These are phyloP conservation scores for Tetrapisispora pingtungensis DNA, from an alignment of 805 yeast genomes.

Conservation along the genomic window DNA sequence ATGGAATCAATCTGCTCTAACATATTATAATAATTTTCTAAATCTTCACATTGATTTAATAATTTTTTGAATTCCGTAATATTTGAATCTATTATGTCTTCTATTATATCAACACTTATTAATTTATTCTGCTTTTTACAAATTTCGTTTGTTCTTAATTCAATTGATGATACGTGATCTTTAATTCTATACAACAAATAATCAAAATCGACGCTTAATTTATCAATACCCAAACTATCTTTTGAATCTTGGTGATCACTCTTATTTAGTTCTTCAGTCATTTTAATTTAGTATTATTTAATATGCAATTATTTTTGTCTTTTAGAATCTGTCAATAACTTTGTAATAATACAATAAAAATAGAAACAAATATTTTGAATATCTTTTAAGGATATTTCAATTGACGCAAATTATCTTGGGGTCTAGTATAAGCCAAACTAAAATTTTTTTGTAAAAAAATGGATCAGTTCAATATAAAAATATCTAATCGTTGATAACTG, in stretches of 20 bases:
- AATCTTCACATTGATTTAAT: conserved; percentile 37
- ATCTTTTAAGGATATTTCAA: no score
- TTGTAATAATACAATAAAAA: no score
- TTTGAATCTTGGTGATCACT: conserved; percentile 2
- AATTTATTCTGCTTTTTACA: conserved; percentile 20
- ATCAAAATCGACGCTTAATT: conserved; percentile 53
- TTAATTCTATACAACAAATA: conserved; percentile 53
- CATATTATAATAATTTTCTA: conserved; percentile 45
- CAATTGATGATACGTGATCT: conserved; percentile 41
- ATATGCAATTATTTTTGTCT: no score
- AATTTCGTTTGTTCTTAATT: conserved; percentile 32
- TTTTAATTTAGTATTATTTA: no score
- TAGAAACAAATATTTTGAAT: no score
- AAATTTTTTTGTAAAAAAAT: no score
- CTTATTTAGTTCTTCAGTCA: neutral
- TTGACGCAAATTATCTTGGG: no score
- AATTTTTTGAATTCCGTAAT: conserved; percentile 33
- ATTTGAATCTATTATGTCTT: conserved; percentile 31
- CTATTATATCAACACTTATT: conserved; percentile 20
- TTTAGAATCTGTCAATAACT: no score
- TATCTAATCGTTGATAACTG: no score
- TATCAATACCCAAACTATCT: conserved; percentile 56
- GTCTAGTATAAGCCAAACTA: no score
- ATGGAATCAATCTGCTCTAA: conserved; percentile 40
- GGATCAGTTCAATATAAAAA: no score